Evolutionary conservation across 305 asterid species (phyloP), one percentile per base, ranked within the genome.

Genomic region (Fraxinus latifolia): DNA sequence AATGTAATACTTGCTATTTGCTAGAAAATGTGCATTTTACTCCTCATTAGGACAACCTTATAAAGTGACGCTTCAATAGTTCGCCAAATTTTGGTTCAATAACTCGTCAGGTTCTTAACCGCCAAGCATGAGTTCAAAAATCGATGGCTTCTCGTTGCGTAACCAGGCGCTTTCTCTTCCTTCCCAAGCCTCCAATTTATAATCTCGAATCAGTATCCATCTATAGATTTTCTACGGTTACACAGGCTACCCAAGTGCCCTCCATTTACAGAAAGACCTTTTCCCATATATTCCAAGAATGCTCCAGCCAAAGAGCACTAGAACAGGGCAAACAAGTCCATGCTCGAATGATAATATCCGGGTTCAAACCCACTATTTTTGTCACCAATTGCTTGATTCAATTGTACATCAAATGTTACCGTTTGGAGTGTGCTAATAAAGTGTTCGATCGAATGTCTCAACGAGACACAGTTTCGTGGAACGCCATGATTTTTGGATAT

Each of bases 371-470:
- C 85, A 90, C 97, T 15, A 67, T 87, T 34, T 95, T 93, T 77
- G 98, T 95, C 70, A 36, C 90, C 83, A 95, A 92, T 83, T 95
- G 98, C 87, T 87, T 95, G 87, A 88, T 93, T 31, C 96, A 90
- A n/a, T 1, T 90, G 90, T 93, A 89, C 82, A 74, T 88, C 39
- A 90, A 83, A 82, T 90, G 96, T 86, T 88, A 89, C 32, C 80
- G 65, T 14, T 78, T 92, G 78, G 85, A 83, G 42, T 81, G 81
- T 77, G 97, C 97, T 15, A 32, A 80, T 55, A 89, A 90, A 81
- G 89, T 92, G 91, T 95, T 95, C 82, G 95, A 89, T 81, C 79
- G 77, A 82, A 91, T 95, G 98, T 65, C 94, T 79, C 83, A 85
- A 6, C 88, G 91, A 67, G 98, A 95, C 81, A 73, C 78, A 0